Base-by-base conservation (phyloP, 441 rosid genomes). In the Bruguiera hainesii region DNA sequence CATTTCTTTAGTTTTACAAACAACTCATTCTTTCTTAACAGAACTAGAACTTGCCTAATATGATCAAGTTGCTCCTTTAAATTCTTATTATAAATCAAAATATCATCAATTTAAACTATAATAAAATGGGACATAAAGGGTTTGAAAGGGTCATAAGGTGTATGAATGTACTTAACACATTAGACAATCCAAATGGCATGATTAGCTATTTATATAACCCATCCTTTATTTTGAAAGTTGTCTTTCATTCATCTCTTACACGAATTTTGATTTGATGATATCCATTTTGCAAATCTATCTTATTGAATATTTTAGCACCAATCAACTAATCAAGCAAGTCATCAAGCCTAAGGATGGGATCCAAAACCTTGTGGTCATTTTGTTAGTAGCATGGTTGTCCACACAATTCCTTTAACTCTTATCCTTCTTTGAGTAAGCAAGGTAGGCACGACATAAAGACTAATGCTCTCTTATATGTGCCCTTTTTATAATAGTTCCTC, bases 271-370 rank as follows among this genome's bases (percentile, higher is more conserved):
- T 59, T 37, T 57, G 64, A 33, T 57, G 55, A 20, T 67, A 67
- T 21, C 64, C 64, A 39, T 26, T 26, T 28, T 60, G n/a, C 19
- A 67, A 15, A 15, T 67, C 64, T 7, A 67, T 6, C 55, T 67
- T 67, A 0, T 53, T 21, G 35, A 67, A 67, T 11, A 67, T 35
- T n/a, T 6, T 7, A 20, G 63, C 16, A 4, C 64, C 55, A 67
- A 1, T 11, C 18, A 56, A 37, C 29, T 31, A 0, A 48, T 67
- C 56, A 13, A 65, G 42, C 39, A 3, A 7, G 18, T 65, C 69
- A 18, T 65, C 60, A 15, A 50, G 11, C 7, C 53, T 9, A 53
- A 42, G 61, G 25, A 65, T 28, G 16, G 6, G 28, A 50, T 53
- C 30, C 53, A 13, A 30, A 53, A 25, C 49, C 52, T 65, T 0